Evolutionary conservation across 768 basidiomycete genomes (phyloP).

Genomic region (Mycena belliarum): DNA sequence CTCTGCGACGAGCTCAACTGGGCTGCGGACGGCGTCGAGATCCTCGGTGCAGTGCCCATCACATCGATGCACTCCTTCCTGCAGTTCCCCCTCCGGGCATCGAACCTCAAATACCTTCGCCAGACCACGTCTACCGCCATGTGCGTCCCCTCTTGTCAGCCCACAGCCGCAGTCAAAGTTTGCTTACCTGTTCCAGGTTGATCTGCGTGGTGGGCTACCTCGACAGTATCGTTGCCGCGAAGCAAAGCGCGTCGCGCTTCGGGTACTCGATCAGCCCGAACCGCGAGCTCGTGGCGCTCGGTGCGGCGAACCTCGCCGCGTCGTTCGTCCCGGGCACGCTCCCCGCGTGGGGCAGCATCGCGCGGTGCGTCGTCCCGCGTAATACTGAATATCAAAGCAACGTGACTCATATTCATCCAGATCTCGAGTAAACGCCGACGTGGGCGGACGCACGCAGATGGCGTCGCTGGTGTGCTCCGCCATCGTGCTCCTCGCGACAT

Average conservation of each 20-base stretch:
- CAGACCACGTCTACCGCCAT: conserved; percentile 62
- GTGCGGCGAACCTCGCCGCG: conserved; percentile 74
- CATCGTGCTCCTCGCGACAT: conserved; percentile 81
- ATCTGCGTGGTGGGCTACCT: conserved; percentile 87
- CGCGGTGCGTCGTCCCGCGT: conserved; percentile 60
- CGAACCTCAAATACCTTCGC: conserved; percentile 63
- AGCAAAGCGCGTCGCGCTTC: conserved; percentile 84
- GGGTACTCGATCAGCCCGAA: conserved; percentile 91
- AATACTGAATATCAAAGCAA: no score
- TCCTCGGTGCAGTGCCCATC: conserved; percentile 78
- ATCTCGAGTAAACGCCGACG: conserved; percentile 87
- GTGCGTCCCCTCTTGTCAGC: no score
- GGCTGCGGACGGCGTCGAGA: conserved; percentile 77
- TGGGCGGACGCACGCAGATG: conserved; percentile 89
- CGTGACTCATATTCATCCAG: conserved; percentile 35
- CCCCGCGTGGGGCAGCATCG: conserved; percentile 92
- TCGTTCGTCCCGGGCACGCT: conserved; percentile 88
- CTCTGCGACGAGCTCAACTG: conserved; percentile 69
- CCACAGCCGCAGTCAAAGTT: no score
- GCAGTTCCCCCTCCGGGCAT: conserved; percentile 65
- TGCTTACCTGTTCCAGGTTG: conserved; percentile 41
- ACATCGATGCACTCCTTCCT: conserved; percentile 62
- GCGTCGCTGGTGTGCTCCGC: conserved; percentile 75
- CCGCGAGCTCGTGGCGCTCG: conserved; percentile 92
- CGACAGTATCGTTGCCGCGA: conserved; percentile 93